These are phyloP conservation scores for Aspergillus campestris DNA, from an alignment of 495 filamentous ascomycete genomes.

Conservation along the genomic window DNA sequence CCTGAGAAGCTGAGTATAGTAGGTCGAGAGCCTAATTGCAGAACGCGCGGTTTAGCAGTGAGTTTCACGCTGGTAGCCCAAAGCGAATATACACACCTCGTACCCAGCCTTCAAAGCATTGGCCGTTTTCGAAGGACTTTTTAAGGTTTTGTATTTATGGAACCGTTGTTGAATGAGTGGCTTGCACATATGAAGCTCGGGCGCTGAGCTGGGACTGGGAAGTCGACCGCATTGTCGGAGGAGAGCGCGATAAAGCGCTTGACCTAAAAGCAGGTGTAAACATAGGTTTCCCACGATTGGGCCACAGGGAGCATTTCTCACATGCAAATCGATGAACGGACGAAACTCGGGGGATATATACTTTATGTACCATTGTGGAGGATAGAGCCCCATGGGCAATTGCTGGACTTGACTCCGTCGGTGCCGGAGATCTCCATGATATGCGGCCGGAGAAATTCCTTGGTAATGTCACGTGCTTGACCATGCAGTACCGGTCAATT, in stretches of 20 bases:
- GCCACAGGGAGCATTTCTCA: slow-evolving; percentile 22
- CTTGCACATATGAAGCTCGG: slow-evolving; percentile 32
- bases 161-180: slow-evolving; percentile 48
- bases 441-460: slow-evolving; percentile 3
- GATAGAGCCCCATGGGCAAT: not conserved
- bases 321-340: slow-evolving; percentile 57
- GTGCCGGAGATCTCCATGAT: too few relatives aligned
- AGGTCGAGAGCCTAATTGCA: slow-evolving; percentile 28
- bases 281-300: not conserved
- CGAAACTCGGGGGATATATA: slow-evolving; percentile 37
- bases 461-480: slow-evolving; percentile 7
- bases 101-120: slow-evolving; percentile 59
- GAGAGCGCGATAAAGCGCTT: slow-evolving; percentile 67
- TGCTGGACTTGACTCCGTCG: not conserved
- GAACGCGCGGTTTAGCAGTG: slow-evolving; percentile 11
- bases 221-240: slow-evolving; percentile 49
- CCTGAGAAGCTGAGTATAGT: slow-evolving; percentile 29
- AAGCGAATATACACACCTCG: slow-evolving; percentile 32
- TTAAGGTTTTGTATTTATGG: slow-evolving; percentile 44
- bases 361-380: slow-evolving; percentile 33
- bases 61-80: not conserved
- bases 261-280: slow-evolving; percentile 36
- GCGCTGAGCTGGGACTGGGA: slow-evolving; percentile 22
- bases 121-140: slow-evolving; percentile 43
- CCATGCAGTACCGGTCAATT: not conserved